Conservation (phyloP, 164 flowering plant genomes). For the Stephania cephalantha region DNA sequence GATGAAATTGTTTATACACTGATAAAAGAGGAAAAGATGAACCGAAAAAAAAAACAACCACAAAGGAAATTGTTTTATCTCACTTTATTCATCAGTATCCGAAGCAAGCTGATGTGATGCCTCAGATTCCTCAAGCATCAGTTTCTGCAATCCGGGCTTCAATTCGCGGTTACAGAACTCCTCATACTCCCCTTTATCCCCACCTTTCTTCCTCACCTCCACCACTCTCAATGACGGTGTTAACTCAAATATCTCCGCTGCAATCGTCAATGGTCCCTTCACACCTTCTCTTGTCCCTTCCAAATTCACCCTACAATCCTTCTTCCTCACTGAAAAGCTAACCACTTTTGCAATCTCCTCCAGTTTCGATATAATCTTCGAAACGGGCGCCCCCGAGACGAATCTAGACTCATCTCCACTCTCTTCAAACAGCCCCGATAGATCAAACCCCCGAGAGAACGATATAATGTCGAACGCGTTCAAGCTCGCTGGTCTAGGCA, state of each 20-base stretch:
- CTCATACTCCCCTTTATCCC: constrained; percentile 68
- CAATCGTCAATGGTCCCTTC: constrained; percentile 71
- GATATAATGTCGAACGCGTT: constrained; percentile 76
- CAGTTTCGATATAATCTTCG: constrained; percentile 63
- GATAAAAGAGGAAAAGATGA: background rate
- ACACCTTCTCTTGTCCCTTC: constrained; percentile 71
- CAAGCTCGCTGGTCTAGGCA: constrained; percentile 69
- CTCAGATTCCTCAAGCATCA: constrained; percentile 4
- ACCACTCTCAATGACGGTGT: constrained; percentile 70
- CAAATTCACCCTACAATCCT: constrained; percentile 70
- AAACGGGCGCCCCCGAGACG: constrained; percentile 66
- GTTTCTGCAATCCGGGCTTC: constrained; percentile 58
- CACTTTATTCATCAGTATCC: constrained; percentile 44
- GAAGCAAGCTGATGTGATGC: constrained; percentile 29
- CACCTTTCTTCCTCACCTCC: constrained; percentile 86
- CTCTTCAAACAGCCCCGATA: constrained; percentile 66
- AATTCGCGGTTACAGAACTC: constrained; percentile 58
- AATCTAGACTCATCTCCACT: constrained; percentile 61
- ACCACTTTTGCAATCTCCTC: constrained; percentile 82
- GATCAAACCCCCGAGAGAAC: constrained; percentile 56
- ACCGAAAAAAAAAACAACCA: background rate
- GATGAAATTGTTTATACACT: background rate
- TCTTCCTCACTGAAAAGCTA: constrained; percentile 80
- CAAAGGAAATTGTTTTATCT: background rate
- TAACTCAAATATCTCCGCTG: constrained; percentile 80